Evolutionary conservation across 208 protist species (phyloP).

Genomic region (Herpetomonas samuelpessoai): DNA sequence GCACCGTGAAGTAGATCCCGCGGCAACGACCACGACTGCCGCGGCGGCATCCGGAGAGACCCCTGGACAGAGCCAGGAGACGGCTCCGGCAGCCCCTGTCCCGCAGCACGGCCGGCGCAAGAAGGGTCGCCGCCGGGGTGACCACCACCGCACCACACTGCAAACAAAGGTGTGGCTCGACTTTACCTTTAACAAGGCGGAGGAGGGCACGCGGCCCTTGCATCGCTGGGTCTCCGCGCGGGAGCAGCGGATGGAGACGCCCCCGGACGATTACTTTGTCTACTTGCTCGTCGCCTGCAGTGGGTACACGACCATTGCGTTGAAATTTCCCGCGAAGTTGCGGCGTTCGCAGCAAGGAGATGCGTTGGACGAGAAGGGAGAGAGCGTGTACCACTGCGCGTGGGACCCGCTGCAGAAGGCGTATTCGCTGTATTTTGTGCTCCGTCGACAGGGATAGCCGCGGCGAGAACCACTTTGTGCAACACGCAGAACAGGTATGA

Average conservation of each 20-base stretch:
- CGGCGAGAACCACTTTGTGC: not conserved
- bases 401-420: conserved; percentile 70
- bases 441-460: conserved; percentile 33
- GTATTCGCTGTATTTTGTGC: conserved; percentile 78
- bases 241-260: conserved; percentile 69
- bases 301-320: conserved; percentile 71
- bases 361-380: conserved; percentile 14
- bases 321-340: conserved; percentile 71
- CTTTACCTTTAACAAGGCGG: conserved; percentile 55
- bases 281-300: conserved; percentile 86
- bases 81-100: no score
- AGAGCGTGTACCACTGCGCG: conserved; percentile 36
- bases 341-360: conserved; percentile 12
- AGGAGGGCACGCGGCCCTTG: conserved; percentile 59
- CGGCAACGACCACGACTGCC: not conserved
- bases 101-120: not conserved
- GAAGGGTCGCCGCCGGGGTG: not conserved
- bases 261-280: conserved; percentile 56
- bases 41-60: no score
- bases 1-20: conserved; percentile 26
- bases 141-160: conserved; percentile 21
- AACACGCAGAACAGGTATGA: no score
- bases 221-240: conserved; percentile 82
- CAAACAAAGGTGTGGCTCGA: conserved; percentile 83
- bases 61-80: not conserved